Evolutionary conservation across 192 early-diverging fungal genomes (phyloP).

Genomic region (Coemansia sp.): DNA sequence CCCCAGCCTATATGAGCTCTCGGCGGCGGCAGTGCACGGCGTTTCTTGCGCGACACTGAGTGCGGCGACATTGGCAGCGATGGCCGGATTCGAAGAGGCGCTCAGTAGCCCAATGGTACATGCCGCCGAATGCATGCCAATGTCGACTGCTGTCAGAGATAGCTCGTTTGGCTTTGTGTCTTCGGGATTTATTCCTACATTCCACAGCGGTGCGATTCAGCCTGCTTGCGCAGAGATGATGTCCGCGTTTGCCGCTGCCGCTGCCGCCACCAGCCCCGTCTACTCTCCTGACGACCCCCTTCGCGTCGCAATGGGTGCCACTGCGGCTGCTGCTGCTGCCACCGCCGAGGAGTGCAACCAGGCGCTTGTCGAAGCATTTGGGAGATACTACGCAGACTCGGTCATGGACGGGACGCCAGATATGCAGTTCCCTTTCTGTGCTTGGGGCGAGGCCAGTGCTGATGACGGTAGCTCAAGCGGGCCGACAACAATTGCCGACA

Average conservation of each 20-base stretch:
- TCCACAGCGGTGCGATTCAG: neutral
- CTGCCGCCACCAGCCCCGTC: neutral
- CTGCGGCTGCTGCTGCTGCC: slow-evolving; percentile 1
- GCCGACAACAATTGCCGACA: neutral
- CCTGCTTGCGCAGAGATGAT: slow-evolving; percentile 12
- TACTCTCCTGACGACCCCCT: slow-evolving; percentile 11
- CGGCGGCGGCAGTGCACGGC: neutral
- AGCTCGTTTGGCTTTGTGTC: neutral
- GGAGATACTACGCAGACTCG: slow-evolving; percentile 15
- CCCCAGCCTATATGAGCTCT: slow-evolving; percentile 4
- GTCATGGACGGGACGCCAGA: neutral
- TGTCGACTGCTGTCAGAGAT: neutral
- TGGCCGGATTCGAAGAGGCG: slow-evolving; percentile 19
- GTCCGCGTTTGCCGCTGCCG: slow-evolving; percentile 30
- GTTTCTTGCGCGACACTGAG: slow-evolving; percentile 21
- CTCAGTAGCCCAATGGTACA: slow-evolving; percentile 1
- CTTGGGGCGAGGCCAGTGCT: neutral
- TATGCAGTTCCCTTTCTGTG: slow-evolving; percentile 2
- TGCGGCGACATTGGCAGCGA: slow-evolving; percentile 39
- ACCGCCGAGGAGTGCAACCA: slow-evolving; percentile 14
- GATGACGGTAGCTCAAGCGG: neutral
- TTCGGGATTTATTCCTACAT: slow-evolving; percentile 21
- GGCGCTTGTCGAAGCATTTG: slow-evolving; percentile 19
- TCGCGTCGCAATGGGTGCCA: slow-evolving; percentile 4
- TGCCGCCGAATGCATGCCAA: slow-evolving; percentile 6